Base-by-base conservation (phyloP, 2,329 filamentous ascomycete genomes). In the Penicillium sp. region DNA sequence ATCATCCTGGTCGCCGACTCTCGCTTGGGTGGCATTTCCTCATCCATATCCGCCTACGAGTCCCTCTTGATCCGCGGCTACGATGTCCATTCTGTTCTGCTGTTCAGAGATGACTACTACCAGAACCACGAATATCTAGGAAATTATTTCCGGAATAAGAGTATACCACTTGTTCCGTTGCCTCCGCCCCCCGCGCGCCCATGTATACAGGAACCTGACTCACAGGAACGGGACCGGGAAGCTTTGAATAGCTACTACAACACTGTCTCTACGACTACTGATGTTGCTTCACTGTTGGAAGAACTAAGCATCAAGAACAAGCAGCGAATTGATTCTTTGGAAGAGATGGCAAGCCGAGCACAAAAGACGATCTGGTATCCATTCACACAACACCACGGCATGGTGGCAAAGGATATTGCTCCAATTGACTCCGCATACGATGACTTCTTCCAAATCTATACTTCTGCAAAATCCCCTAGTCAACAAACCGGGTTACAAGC, bases 381-480 rank as follows among this genome's bases (percentile, higher is more conserved):
- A 0, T 96, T 96, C 69, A 93, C 91, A 0, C 92, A 96, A 69
- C 92, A 96, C 64, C 86, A 86, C 46, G 82, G 85, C 54, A 80
- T 91, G 66, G 79, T 81, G 0, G 76, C 86, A 5, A 77, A 86
- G 2, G 86, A 87, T 15, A 91, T 96, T 50, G 84, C 88, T 0
- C 84, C 88, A 0, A 93, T 96, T 60, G 92, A 96, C 73, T 94
- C 91, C 0, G 92, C 92, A 0, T 85, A 90, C 62, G 90, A 89
- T 7, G 91, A 94, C 70, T 88, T 87, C 71, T 96, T 95, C 74
- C 90, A 94, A 71, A 88, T 88, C 0, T 78, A 80, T 56, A 71
- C 71, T n/a, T 66, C 72, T 4, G 65, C 66, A 15, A 68, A 61
- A 17, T 31, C 66, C 71, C 52, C 67, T 2, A 46, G 67, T 4